A percentile compares a stretch with the other conserved stretches of the same genome.
phyloP scores from a whole-genome alignment of 768 basidiomycete genomes.

The Dendrothele bispora region DNA sequence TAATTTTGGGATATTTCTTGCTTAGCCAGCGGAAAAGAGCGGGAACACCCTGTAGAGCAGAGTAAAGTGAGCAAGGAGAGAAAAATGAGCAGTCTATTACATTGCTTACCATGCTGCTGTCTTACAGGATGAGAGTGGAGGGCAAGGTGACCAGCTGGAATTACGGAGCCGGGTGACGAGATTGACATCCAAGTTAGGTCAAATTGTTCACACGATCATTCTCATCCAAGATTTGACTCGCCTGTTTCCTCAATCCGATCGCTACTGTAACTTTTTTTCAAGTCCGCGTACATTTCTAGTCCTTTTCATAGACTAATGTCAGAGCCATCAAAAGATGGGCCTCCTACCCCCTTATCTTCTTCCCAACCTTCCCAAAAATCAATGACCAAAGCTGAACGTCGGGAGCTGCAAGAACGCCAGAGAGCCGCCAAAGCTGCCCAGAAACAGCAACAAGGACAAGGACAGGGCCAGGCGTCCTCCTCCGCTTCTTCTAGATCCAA shows the following conservation, averaged over 20 bases:
- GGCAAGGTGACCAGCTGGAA: too few species aligned
- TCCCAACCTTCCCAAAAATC: conserved; percentile 55
- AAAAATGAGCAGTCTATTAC: too few species aligned
- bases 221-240: too few species aligned
- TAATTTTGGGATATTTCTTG: conserved; percentile 98
- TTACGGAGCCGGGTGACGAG: too few species aligned
- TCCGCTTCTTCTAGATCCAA: conserved; percentile 18
- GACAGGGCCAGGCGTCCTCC: conserved; percentile 12
- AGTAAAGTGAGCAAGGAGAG: too few species aligned
- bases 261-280: too few species aligned
- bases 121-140: too few species aligned
- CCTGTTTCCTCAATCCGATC: too few species aligned
- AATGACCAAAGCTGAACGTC: conserved; percentile 78
- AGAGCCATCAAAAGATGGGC: neutral
- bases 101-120: too few species aligned
- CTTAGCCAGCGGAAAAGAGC: conserved; percentile 98
- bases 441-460: conserved; percentile 31
- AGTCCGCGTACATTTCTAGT: neutral
- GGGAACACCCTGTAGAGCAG: conserved; percentile 98
- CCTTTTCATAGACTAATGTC: conserved; percentile 1
- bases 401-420: conserved; percentile 78
- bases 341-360: conserved; percentile 17
- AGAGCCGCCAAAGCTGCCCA: conserved; percentile 69
- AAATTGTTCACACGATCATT: too few species aligned
- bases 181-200: too few species aligned